These are phyloP conservation scores for Furcasterigmium sp. DNA, from an alignment of 2,329 filamentous ascomycete genomes.

Conservation along the genomic window DNA sequence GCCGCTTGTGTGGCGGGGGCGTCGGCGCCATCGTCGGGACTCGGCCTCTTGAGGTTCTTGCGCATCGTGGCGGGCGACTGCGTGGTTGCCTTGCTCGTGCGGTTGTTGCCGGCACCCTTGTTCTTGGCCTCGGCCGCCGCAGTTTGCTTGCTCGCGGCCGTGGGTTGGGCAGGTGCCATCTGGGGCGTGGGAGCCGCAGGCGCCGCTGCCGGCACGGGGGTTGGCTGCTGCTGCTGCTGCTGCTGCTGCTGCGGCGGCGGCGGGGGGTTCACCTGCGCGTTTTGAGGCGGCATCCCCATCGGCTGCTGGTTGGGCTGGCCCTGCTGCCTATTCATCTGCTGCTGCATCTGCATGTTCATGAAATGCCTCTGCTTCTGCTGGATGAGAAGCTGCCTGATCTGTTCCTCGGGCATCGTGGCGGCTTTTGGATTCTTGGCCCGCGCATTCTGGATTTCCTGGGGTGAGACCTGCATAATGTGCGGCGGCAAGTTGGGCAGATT, in stretches of 20 bases:
- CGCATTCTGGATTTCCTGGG: conserved; percentile 18
- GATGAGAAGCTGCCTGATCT: conserved; percentile 11
- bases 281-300: conserved; percentile 14
- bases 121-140: conserved; percentile 14
- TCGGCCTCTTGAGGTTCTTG: conserved; percentile 47
- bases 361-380: conserved; percentile 8
- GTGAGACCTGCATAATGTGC: conserved; percentile 15
- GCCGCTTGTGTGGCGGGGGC: conserved; percentile 5
- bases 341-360: conserved; percentile 10
- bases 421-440: conserved; percentile 16
- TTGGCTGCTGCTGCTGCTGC: conserved; percentile 4
- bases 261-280: conserved; percentile 16
- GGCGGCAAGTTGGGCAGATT: conserved; percentile 12
- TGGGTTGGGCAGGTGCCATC: conserved; percentile 1
- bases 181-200: conserved; percentile 3
- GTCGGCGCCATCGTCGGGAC: conserved; percentile 33
- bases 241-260: conserved; percentile 8
- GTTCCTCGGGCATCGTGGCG: conserved; percentile 14
- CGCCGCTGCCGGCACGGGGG: background rate
- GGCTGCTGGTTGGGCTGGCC: conserved; percentile 16
- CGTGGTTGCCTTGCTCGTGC: conserved; percentile 29
- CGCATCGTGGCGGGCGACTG: conserved; percentile 30
- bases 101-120: conserved; percentile 14
- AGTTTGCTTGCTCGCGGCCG: conserved; percentile 9
- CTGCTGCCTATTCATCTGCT: conserved; percentile 9